phyloP scores from a whole-genome alignment of 345 rosid species.

The Sonneratia caseolaris region DNA sequence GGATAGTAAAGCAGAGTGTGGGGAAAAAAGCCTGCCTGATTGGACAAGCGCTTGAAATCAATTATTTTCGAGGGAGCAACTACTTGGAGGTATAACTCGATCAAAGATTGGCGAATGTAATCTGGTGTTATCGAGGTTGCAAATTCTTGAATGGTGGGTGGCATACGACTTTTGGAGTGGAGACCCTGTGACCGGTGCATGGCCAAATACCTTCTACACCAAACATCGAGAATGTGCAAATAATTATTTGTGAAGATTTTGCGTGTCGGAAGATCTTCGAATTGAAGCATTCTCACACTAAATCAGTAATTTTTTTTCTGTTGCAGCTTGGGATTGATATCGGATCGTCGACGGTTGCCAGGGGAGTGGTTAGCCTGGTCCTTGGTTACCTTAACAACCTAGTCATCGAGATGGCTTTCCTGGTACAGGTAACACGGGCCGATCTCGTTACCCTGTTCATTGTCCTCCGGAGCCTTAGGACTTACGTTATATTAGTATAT shows the following conservation, averaged over 20 bases:
- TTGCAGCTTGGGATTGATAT: constrained; percentile 87
- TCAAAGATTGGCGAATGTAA: neutral
- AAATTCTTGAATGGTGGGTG: neutral
- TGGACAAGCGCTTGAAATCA: constrained; percentile 90
- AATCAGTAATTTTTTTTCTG: neutral
- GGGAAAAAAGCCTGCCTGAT: constrained; percentile 92
- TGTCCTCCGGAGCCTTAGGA: neutral
- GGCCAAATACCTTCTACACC: neutral
- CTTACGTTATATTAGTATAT: neutral
- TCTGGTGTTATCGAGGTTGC: neutral
- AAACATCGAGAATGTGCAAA: neutral
- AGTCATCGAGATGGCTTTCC: constrained; percentile 91
- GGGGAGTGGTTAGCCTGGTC: constrained; percentile 93
- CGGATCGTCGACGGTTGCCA: constrained; percentile 89
- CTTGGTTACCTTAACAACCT: constrained; percentile 92
- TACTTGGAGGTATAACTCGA: constrained; percentile 64
- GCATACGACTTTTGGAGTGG: neutral
- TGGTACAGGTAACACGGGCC: constrained; percentile 57
- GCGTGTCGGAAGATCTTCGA: neutral
- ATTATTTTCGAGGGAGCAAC: constrained; percentile 81
- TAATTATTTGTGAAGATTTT: neutral
- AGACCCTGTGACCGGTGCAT: neutral
- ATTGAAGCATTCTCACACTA: neutral
- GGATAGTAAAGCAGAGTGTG: constrained; percentile 97
- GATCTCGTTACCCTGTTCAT: neutral